Base-by-base conservation (phyloP, 169 alveolate species). In the Eimeria brunetti region DNA sequence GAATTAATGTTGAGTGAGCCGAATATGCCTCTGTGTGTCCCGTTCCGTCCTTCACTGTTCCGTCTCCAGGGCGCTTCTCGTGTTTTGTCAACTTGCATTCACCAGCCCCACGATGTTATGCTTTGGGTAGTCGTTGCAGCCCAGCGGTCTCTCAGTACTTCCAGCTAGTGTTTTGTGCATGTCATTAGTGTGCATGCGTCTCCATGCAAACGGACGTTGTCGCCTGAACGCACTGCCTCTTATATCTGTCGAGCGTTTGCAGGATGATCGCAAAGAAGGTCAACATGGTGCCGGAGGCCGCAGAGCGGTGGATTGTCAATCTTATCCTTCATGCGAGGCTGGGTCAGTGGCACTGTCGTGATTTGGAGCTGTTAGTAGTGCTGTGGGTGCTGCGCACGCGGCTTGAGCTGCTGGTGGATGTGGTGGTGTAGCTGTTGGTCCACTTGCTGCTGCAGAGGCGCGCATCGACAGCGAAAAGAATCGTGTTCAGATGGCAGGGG, bases 291-390 rank as follows among this genome's bases (percentile, higher is more conserved):
- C 96, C 98, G 30, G 98, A 97, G 85, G 98, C 97, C 33, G 99
- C 99, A 12, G 99, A 98, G 91, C 96, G 98, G 30, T 98, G 99
- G 99, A 98, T 98, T 71, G 99, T 98, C 84, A 98, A 98, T 95
- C 97, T 98, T 51, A 98, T 98, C 58, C 96, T 99, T 41, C 97
- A 98, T 96, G 98, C 99, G 20, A 94, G 94, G 30, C 96, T 94
- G 38, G 94, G 91, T 96, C 2, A 62, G 94, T 46, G n/a, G 12
- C 24, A 56, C 51, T 38, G 36, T 51, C 36, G 33, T 18, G 56
- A 6, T 49, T 20, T 33, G 58, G 38, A 9, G 60, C 1, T 38
- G 56, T 12, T 20, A 36, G 38, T 60, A 36, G 14, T 12, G 92
- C 20, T 11, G 56, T 44, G 36, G 58, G 27, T 84, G 78, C 36